Evolutionary conservation across 139 green algal genomes (phyloP).

Genomic region (Auxenochlorella protothecoides): DNA sequence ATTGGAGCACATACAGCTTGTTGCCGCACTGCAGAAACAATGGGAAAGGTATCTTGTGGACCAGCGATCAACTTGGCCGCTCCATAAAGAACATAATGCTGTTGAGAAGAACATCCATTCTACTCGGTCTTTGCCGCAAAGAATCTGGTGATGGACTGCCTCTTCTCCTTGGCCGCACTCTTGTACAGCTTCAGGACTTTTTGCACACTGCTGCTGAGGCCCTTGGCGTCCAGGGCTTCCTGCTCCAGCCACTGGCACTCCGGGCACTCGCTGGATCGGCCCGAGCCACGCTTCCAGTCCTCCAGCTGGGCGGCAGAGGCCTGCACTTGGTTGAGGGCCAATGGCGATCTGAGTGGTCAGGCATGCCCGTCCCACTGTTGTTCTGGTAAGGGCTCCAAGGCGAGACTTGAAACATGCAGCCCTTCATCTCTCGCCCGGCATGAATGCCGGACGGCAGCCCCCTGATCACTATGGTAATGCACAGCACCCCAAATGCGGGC

Average conservation of each 20-base stretch:
- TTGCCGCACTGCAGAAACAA: too few species aligned
- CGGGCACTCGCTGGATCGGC: background rate
- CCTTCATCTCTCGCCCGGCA: background rate
- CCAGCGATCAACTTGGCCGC: too few species aligned
- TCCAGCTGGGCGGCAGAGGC: background rate
- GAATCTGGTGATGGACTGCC: background rate
- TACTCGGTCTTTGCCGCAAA: background rate
- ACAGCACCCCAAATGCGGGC: background rate
- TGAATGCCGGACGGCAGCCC: background rate
- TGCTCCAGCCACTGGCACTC: conserved; percentile 27
- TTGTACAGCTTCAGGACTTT: conserved; percentile 22
- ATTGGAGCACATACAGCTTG: background rate
- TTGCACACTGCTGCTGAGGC: conserved; percentile 38
- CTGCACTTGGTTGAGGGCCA: too few species aligned
- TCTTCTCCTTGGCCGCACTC: background rate
- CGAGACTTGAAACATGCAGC: background rate
- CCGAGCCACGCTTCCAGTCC: background rate
- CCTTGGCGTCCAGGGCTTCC: conserved; percentile 17
- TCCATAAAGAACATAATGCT: too few species aligned
- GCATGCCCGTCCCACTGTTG: too few species aligned
- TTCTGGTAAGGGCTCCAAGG: too few species aligned
- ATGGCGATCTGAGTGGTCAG: too few species aligned
- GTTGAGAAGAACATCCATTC: background rate
- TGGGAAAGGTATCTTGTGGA: too few species aligned
- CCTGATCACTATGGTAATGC: background rate